phyloP scores from a whole-genome alignment of 2,329 filamentous ascomycete genomes.

The Aspergillus sergii region DNA sequence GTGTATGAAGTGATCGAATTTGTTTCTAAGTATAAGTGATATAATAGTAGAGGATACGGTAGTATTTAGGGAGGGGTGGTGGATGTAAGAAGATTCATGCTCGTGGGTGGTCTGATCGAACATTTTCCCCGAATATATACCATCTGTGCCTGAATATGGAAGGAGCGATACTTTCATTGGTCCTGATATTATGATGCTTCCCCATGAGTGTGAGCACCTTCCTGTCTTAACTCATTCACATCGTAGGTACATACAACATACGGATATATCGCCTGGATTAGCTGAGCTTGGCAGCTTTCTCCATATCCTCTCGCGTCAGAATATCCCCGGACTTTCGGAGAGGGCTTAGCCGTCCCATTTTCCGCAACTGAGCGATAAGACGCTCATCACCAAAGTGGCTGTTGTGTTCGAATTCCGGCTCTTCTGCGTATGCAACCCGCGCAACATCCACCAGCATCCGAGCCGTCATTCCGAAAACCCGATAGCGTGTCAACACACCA shows the following conservation, averaged over 20 bases:
- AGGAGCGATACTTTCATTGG: background rate
- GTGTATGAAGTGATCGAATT: background rate
- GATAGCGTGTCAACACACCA: conserved; percentile 62
- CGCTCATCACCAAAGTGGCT: conserved; percentile 67
- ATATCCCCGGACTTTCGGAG: conserved; percentile 55
- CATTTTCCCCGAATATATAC: background rate
- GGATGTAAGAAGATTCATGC: background rate
- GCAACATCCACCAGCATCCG: conserved; percentile 87
- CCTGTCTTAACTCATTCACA: background rate
- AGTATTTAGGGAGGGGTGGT: background rate
- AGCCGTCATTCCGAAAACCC: conserved; percentile 95
- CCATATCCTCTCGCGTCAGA: conserved; percentile 55
- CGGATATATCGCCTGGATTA: background rate
- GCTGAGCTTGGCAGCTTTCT: conserved; percentile 43
- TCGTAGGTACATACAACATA: background rate
- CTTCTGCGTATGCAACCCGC: conserved; percentile 76
- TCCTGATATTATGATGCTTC: background rate
- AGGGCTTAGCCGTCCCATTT: conserved; percentile 59
- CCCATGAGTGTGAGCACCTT: background rate
- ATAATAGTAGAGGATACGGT: background rate
- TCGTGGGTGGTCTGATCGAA: background rate
- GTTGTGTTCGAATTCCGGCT: conserved; percentile 81
- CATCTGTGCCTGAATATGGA: background rate
- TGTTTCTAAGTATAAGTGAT: background rate
- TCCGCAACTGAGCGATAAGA: conserved; percentile 61